Percentiles rank a stretch among this genome's conserved stretches.
phyloP scores from a whole-genome alignment of 306 rosid genomes.

The Canavalia ensiformis region DNA sequence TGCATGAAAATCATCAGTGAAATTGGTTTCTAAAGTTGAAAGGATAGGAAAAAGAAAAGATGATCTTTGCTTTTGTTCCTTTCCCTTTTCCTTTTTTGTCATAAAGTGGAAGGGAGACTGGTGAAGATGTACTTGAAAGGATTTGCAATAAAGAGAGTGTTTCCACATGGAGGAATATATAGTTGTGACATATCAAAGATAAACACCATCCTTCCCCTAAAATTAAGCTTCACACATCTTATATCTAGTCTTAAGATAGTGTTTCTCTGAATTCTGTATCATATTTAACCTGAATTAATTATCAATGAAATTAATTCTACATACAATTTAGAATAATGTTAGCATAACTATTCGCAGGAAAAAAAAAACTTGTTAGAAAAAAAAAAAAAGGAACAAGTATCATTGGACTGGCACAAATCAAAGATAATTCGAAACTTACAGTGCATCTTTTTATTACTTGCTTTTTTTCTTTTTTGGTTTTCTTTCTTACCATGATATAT shows the following conservation, averaged over 20 bases:
- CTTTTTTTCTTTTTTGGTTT: constrained; percentile 10
- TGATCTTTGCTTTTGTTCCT: constrained; percentile 63
- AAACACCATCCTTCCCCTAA: constrained; percentile 3
- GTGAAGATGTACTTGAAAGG: constrained; percentile 59
- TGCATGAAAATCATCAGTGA: constrained; percentile 75
- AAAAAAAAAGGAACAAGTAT: background rate
- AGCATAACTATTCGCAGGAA: background rate
- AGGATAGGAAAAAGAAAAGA: constrained; percentile 66
- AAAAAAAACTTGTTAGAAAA: background rate
- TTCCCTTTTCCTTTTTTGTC: constrained; percentile 57
- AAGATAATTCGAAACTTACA: background rate
- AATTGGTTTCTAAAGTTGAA: constrained; percentile 64
- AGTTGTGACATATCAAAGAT: constrained; percentile 15
- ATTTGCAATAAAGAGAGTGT: constrained; percentile 52
- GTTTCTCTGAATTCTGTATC: constrained; percentile 20
- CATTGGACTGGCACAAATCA: background rate
- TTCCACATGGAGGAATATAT: constrained; percentile 58
- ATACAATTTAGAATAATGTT: background rate
- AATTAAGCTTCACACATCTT: constrained; percentile 13
- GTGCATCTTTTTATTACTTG: background rate
- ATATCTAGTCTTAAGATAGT: constrained; percentile 28
- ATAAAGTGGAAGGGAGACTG: constrained; percentile 63
- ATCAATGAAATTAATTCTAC: background rate
- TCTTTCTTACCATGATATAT: constrained; percentile 16
- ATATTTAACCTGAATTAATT: background rate